A percentile compares a stretch with the other conserved stretches of the same genome.
Conservation (phyloP, 345 rosid genomes). For the Hevea brasiliensis region DNA sequence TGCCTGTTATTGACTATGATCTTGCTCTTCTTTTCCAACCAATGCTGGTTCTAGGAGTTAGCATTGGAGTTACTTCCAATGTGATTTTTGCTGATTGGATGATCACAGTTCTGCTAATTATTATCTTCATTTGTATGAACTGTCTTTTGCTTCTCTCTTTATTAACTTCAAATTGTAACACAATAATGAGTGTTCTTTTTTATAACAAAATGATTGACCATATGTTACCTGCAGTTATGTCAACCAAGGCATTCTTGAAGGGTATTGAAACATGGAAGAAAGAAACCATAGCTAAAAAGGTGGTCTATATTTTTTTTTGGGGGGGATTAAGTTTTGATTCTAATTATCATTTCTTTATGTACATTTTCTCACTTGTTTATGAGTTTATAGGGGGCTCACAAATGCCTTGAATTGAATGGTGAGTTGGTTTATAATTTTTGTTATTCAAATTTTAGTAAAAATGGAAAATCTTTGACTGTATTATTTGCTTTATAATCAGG, state of each 20-base stretch:
- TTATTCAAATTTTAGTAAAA: no score
- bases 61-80: constrained; percentile 72
- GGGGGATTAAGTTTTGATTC: not conserved
- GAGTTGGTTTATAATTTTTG: constrained; percentile 10
- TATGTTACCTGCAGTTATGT: constrained; percentile 30
- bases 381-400: constrained; percentile 35
- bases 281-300: constrained; percentile 47
- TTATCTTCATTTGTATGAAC: constrained; percentile 64
- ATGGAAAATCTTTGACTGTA: not conserved
- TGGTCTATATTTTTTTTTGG: not conserved
- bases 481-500: constrained; percentile 21
- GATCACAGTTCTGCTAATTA: constrained; percentile 76
- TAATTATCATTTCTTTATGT: constrained; percentile 3
- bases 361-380: not conserved
- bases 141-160: not conserved
- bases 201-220: not conserved
- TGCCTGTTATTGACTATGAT: constrained; percentile 83
- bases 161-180: not conserved
- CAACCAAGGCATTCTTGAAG: constrained; percentile 48
- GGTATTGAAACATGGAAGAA: constrained; percentile 49
- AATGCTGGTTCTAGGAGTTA: constrained; percentile 82
- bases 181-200: no score
- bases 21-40: constrained; percentile 80
- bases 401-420: constrained; percentile 33
- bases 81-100: constrained; percentile 81